A percentile compares a stretch with the other conserved stretches of the same genome.
phyloP scores from a whole-genome alignment of 345 rosid species.

The Mallotus nudiflorus region DNA sequence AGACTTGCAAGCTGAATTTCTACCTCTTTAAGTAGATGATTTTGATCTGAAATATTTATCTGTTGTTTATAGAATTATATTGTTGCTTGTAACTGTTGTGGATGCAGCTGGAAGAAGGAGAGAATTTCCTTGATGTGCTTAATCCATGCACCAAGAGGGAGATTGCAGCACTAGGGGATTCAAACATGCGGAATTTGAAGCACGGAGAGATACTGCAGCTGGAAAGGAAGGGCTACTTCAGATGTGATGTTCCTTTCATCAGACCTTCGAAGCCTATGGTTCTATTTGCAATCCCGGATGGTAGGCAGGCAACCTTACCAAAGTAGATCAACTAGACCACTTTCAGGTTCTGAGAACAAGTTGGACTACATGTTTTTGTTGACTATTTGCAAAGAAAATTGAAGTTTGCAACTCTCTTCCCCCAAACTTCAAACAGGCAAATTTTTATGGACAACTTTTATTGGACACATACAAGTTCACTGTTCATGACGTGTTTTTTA shows the following conservation, averaged over 20 bases:
- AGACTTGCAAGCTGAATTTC: no score
- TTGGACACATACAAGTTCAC: not conserved
- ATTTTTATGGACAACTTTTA: not conserved
- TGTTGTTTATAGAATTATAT: no score
- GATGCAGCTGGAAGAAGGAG: slow-evolving; percentile 85
- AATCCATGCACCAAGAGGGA: slow-evolving; percentile 73
- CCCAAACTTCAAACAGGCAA: not conserved
- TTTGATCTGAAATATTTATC: no score
- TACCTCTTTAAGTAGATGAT: no score
- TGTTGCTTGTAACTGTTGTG: slow-evolving; percentile 5
- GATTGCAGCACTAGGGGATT: slow-evolving; percentile 74
- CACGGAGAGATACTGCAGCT: slow-evolving; percentile 74
- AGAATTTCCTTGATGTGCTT: slow-evolving; percentile 58
- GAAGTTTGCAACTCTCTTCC: no score
- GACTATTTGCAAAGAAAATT: not conserved
- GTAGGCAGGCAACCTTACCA: slow-evolving; percentile 45
- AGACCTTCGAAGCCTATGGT: slow-evolving; percentile 71
- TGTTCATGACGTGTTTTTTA: not conserved
- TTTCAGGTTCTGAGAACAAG: not conserved
- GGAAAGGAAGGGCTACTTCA: slow-evolving; percentile 93
- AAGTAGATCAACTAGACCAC: slow-evolving; percentile 22
- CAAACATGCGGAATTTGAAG: slow-evolving; percentile 78
- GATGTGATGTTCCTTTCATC: slow-evolving; percentile 76
- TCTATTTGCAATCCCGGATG: slow-evolving; percentile 83
- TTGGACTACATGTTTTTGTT: not conserved